Base-by-base conservation (phyloP, 345 rosid genomes). In the Salix exigua region DNA sequence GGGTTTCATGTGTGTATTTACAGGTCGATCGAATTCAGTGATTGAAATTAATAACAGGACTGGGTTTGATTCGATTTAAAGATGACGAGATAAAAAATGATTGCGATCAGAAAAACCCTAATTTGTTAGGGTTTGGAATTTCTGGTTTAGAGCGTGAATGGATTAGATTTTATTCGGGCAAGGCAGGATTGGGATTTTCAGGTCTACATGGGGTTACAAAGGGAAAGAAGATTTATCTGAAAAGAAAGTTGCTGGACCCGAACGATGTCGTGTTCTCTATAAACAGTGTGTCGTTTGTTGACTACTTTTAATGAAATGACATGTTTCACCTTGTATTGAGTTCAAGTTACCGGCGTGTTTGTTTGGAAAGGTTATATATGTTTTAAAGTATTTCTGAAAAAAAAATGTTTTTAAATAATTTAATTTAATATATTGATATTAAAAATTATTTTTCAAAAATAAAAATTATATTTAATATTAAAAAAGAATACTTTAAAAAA, bases 61-160 rank as follows among this genome's bases (percentile, higher is more conserved):
- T 10, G 2, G 38, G 16, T 38, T 10, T 35, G 10, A 18, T 21
- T 62, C 58, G 21, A 11, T 64, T 74, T 74, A 60, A 65, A 31
- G n/a, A 71, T 28, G 28, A 70, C 50, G 30, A 37, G 16, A 77
- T 66, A 42, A 26, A 62, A 61, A 6, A 55, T 5, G n/a, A 60
- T 42, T 30, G 38, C 19, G 18, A 76, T 21, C 26, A 68, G 23
- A 37, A 40, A 61, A 71, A 71, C 70, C 75, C 73, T 40, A 28
- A 30, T 14, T 3, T 11, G 17, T 23, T 71, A 77, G 80, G 75
- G 80, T 71, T 70, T 46, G 37, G 53, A 14, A 58, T 23, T 7
- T 17, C 62, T 62, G 46, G 7, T n/a, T 51, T 13, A 23, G 42
- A 42, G 8, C 28, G 64, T 23, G 13, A 55, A 38, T 6, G 38